Percentiles rank a stretch among this genome's conserved stretches.
Evolutionary conservation across 2,329 filamentous ascomycete species (phyloP).

Genomic region (Colletotrichum melonis): DNA sequence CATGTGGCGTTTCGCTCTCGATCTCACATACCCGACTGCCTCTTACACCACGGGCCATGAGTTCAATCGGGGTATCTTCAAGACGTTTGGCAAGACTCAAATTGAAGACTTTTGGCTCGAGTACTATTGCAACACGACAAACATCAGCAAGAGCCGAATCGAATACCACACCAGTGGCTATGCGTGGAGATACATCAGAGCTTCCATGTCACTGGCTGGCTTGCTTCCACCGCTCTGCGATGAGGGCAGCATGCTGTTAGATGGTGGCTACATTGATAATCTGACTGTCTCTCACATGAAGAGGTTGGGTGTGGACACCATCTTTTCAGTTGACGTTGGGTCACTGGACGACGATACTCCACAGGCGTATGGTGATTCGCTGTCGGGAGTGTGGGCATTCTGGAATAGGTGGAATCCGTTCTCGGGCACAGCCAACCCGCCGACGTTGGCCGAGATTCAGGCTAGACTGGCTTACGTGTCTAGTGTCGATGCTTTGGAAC

Average conservation of each 20-base stretch:
- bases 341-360: conserved; percentile 91
- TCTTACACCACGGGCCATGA: conserved; percentile 99
- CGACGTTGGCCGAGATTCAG: conserved; percentile 95
- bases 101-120: conserved; percentile 99
- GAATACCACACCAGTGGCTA: conserved; percentile 98
- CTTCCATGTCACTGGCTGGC: conserved; percentile 96
- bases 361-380: conserved; percentile 91
- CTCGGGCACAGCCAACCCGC: conserved; percentile 87
- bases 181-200: conserved; percentile 95
- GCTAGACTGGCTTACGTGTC: conserved; percentile 94
- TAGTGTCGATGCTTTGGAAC: conserved; percentile 91
- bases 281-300: conserved; percentile 98
- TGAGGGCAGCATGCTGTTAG: conserved; percentile 95
- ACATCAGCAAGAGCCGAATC: conserved; percentile 91
- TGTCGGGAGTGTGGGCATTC: conserved; percentile 95
- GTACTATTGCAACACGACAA: conserved; percentile 99
- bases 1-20: conserved; percentile 97
- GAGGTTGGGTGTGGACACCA: conserved; percentile 88
- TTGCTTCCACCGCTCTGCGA: conserved; percentile 94
- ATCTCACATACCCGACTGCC: conserved; percentile 94
- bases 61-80: conserved; percentile 99
- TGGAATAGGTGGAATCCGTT: conserved; percentile 98
- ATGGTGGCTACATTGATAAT: conserved; percentile 98
- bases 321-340: conserved; percentile 96
- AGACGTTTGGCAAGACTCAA: conserved; percentile 95